A percentile compares a stretch with the other conserved stretches of the same genome.
phyloP scores from a whole-genome alignment of 306 rosid genomes.

The Lathyrus tuberosus region DNA sequence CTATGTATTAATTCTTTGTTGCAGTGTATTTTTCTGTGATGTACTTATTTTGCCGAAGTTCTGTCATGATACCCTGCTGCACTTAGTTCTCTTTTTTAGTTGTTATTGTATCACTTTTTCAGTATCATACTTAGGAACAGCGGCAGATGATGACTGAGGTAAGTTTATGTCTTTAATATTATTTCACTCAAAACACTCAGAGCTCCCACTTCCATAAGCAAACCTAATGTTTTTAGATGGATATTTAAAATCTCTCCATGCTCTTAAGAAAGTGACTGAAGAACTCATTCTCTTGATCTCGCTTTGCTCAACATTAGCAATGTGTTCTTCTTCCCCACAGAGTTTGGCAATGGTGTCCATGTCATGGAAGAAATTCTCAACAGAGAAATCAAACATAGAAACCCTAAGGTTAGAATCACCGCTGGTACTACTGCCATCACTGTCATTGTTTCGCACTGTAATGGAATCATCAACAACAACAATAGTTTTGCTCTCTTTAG shows the following conservation, averaged over 20 bases:
- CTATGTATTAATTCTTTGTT: no score
- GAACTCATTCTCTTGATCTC: constrained; percentile 60
- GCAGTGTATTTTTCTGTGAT: no score
- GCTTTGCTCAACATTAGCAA: constrained; percentile 38
- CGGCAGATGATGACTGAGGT: constrained; percentile 75
- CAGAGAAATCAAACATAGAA: constrained; percentile 61
- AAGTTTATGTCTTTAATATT: constrained; percentile 47
- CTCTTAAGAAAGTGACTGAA: constrained; percentile 70
- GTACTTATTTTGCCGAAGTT: no score
- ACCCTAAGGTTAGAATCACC: constrained; percentile 26
- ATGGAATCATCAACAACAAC: constrained; percentile 14
- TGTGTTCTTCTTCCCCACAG: constrained; percentile 55
- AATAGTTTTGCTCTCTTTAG: background rate
- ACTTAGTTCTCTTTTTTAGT: no score
- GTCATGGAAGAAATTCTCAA: constrained; percentile 64
- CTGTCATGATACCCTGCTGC: no score
- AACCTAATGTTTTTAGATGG: constrained; percentile 65
- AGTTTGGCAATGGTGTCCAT: constrained; percentile 59
- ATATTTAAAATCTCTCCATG: constrained; percentile 77
- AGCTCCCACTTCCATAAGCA: constrained; percentile 45
- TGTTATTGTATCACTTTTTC: no score
- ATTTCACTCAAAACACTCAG: constrained; percentile 47
- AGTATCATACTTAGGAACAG: constrained; percentile 73
- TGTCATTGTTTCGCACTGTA: constrained; percentile 11
- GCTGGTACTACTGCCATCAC: constrained; percentile 5